phyloP scores from a whole-genome alignment of 2,329 filamentous ascomycete genomes.

The Blastomyces gilchristii region DNA sequence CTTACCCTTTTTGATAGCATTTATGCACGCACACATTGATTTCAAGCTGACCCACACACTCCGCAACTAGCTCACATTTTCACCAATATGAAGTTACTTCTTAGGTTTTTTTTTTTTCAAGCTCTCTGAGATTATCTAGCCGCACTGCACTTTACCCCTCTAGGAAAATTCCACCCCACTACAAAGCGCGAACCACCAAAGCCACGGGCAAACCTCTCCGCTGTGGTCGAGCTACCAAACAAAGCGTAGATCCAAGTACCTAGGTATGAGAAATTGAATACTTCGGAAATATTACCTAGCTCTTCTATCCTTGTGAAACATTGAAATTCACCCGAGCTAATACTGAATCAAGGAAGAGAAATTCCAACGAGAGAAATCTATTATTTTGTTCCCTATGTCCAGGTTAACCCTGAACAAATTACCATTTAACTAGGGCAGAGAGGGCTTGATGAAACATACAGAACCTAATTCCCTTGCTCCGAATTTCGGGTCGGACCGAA shows the following conservation, averaged over 20 bases:
- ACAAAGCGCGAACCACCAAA: background rate
- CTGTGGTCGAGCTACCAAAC: background rate
- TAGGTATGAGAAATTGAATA: background rate
- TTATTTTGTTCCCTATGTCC: background rate
- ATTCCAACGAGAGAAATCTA: background rate
- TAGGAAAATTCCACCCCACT: background rate
- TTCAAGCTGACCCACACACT: too few relatives aligned
- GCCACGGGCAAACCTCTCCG: too few relatives aligned
- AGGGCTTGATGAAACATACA: background rate
- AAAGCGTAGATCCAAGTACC: background rate
- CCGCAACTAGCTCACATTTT: too few relatives aligned
- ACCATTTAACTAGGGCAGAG: background rate
- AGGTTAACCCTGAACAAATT: conserved; percentile 1
- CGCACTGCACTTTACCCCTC: background rate
- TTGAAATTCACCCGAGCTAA: background rate
- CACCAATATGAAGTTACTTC: too few relatives aligned
- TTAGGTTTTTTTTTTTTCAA: too few relatives aligned
- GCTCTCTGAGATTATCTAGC: background rate
- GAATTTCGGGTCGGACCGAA: background rate
- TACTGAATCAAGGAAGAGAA: background rate
- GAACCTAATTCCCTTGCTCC: background rate
- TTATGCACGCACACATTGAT: too few relatives aligned
- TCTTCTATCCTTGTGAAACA: background rate
- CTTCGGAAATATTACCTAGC: background rate
- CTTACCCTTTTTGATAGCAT: too few relatives aligned